Base-by-base conservation (phyloP, 1,139 yeast genomes). In the Saccharomyces hybrid region DNA sequence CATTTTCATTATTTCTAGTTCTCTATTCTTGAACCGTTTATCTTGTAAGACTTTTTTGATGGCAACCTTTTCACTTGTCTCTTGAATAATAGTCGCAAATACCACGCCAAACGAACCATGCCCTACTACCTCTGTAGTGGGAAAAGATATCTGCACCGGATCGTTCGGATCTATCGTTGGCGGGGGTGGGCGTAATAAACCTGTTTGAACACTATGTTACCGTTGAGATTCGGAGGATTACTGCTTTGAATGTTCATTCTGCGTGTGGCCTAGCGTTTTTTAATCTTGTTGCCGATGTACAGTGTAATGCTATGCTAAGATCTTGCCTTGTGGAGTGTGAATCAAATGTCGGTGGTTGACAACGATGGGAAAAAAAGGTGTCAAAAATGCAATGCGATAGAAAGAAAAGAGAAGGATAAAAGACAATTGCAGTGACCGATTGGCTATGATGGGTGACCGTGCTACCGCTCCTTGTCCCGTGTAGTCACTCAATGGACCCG, bases 41-140 rank as follows among this genome's bases (percentile, higher is more conserved):
- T 93, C 99, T 71, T 95, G 99, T 34, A 93, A 77, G 9, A 93
- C 99, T 60, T 96, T 80, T 73, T 93, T 93, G 71, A 95, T 89
- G 55, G 99, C 99, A 27, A 95, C 96, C 41, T 78, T 73, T 66
- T 85, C 88, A 58, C 87, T 84, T 41, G 87, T 78, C 27, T 95
- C 93, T 61, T 82, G 71, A 49, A 93, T 78, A 58, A 82, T 84
- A 8, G 97, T 89, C 65, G 89, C 95, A 69, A 89, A 90, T 29
- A 93, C 99, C 34, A 90, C 93, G 4, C 99, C 99, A 75, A 93
- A 93, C 21, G 98, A 90, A 14, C 99, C 99, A 71, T 89, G 96
- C 16, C 99, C 99, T 52, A 91, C 96, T 78, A 91, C 91, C 65
- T 88, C 72, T 0, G 74, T 65, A 19, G 68, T 65, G 5, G 73